Base-by-base conservation (phyloP, 192 early-diverging fungal species). In the Chytriomyces sp. region DNA sequence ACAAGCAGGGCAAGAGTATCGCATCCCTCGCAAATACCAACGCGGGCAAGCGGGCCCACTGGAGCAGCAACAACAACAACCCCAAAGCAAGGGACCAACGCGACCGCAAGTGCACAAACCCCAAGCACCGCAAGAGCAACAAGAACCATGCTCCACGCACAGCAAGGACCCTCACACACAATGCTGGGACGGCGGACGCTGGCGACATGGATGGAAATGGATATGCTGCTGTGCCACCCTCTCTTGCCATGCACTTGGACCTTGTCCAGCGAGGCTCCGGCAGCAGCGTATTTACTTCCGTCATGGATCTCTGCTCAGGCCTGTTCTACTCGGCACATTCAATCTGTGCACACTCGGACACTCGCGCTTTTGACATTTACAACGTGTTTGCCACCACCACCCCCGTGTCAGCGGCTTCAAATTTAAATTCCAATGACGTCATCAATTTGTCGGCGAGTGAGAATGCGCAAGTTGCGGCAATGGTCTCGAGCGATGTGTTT, bases 1-100 rank as follows among this genome's bases (percentile, higher is more conserved):
- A 67, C 66, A 67, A 67, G 44, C 66, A 67, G 11, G 66, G 66
- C 35, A 64, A 64, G 63, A 64, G 11, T 26, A n/a, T 64, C 20
- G n/a, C 63, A n/a, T 18, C 63, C n/a, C 18, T 23, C 63, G 63
- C 63, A 26, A 11, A n/a, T 20, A 26, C 11, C 20, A 13, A 57
- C 53, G 53, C 53, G n/a, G 18, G n/a, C 18, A 67, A 67, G 44
- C 66, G 45, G 24, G 10, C 13, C 3, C 13, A 18, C 66, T 8
- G 11, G 24, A 23, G 28, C 6, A 47, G 1, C 66, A 67, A 13
- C 20, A 13, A 57, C 53, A 35, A 35, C 35, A 35, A 35, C 35
- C 35, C 53, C 53, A 57, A 57, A 57, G 23, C 8, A 46, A 8
- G 43, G 43, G 44, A 28, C 66, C 26, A 67, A 67, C 45, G 23